Percentiles rank a stretch among this genome's conserved stretches.
These are phyloP conservation scores for Populus hybrid DNA, from an alignment of 441 rosid species.

Conservation along the genomic window DNA sequence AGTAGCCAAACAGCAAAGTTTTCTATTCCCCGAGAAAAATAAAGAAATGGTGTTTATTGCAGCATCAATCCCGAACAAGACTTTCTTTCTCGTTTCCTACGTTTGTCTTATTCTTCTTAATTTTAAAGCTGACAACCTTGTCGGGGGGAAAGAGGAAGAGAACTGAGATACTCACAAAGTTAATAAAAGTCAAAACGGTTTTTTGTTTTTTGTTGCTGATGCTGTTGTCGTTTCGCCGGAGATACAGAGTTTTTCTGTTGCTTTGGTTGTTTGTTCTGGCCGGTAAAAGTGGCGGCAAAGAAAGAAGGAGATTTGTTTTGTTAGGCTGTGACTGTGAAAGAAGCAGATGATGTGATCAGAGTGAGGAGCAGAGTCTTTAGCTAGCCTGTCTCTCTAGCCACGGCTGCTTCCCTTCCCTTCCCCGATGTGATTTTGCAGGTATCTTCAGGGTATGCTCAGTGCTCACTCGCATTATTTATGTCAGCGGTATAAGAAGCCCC, in stretches of 20 bases:
- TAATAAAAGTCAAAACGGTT: not conserved
- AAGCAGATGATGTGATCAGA: not conserved
- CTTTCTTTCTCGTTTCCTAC: not conserved
- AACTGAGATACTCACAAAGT: not conserved
- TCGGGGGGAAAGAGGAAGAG: conserved; percentile 11
- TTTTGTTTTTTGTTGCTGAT: not conserved
- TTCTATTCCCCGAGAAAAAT: not conserved
- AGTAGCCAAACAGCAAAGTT: conserved; percentile 17
- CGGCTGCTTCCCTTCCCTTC: not conserved
- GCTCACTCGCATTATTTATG: not conserved
- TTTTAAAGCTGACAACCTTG: conserved; percentile 27
- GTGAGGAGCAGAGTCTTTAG: not conserved
- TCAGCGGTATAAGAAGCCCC: not conserved
- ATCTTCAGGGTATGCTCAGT: too few relatives aligned
- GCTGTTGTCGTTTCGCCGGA: not conserved
- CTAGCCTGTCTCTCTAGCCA: not conserved
- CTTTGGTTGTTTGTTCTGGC: not conserved
- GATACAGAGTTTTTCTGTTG: not conserved
- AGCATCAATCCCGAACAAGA: conserved; percentile 21
- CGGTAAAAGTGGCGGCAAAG: conserved; percentile 5
- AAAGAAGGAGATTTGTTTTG: not conserved
- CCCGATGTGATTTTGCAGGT: not conserved
- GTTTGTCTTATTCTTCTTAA: not conserved
- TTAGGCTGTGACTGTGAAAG: not conserved
- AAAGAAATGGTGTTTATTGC: not conserved